phyloP scores from a whole-genome alignment of 768 basidiomycete genomes.

The Tricholoma saponaceum region DNA sequence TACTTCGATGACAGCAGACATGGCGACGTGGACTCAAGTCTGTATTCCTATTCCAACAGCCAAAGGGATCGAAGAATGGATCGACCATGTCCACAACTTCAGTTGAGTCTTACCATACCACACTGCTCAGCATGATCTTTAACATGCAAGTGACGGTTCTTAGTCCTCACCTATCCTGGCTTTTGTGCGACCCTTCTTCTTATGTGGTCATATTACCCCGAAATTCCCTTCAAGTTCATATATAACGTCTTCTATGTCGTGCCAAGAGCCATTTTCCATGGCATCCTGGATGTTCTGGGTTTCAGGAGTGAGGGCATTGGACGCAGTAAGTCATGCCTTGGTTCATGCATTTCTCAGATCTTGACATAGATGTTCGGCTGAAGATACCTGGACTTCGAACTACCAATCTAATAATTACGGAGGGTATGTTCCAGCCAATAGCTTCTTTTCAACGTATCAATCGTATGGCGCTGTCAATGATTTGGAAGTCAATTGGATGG shows the following conservation, averaged over 20 bases:
- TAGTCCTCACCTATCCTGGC: not conserved
- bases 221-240: not conserved
- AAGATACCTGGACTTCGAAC: not conserved
- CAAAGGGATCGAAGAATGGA: not conserved
- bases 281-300: not conserved
- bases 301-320: not conserved
- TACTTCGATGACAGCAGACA: not conserved
- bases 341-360: too few relatives aligned
- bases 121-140: not conserved
- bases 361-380: not conserved
- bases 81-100: not conserved
- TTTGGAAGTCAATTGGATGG: not conserved
- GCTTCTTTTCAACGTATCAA: not conserved
- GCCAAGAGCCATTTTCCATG: not conserved
- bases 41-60: not conserved
- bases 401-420: constrained; percentile 3
- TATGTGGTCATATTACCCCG: constrained; percentile 1
- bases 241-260: not conserved
- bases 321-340: not conserved
- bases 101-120: not conserved
- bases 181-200: not conserved
- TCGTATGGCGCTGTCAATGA: not conserved
- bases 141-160: not conserved
- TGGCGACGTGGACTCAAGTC: not conserved
- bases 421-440: not conserved